Evolutionary conservation across 495 filamentous ascomycete genomes (phyloP), one percentile per base, ranked within the genome.

Genomic region (Massariosphaeria phaeospora): DNA sequence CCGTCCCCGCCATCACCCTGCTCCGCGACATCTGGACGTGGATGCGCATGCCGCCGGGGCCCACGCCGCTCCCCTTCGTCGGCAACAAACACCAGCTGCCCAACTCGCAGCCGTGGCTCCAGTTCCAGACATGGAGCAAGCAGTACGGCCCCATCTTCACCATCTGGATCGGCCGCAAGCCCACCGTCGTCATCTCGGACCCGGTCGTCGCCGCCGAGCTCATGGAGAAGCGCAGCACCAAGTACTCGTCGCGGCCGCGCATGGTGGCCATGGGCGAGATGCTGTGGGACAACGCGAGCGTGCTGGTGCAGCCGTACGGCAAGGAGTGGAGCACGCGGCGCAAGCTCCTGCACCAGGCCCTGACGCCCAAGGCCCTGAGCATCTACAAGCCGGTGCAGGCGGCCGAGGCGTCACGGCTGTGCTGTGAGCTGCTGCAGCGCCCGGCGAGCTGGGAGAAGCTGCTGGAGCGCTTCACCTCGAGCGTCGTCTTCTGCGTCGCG

Each of bases 181-280:
- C 81, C 1, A 85, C 82, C 24, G 76, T 86, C 46, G 72, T 84
- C 41, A 72, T 85, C 26, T 81, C 78, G 1, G 82, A 84, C 20
- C 79, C 81, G 0, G 72, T 80, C 12, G 73, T 82, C 13, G 80
- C 81, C n/a, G 76, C 71, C 43, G 78, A 80, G 21, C 62, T 81
- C 30, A 68, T 81, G 59, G 77, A 81, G 52, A 79, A 76, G 56
- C 65, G 76, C 24, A 74, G 73, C 29, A 70, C 68, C 27, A 80
- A 75, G 56, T 80, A 77, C 63, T 76, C 73, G 10, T 77, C 75
- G 12, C 61, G 78, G 10, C 78, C 78, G 7, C 69, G 78, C 20
- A 79, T 78, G 56, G 76, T 79, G 8, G 73, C 77, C 2, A 76
- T 80, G 74, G 76, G 76, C 41, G 74, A 79, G 62, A 64, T 77